phyloP scores from a whole-genome alignment of 352 stramenopile genomes.

The Phytopythium montanum region DNA sequence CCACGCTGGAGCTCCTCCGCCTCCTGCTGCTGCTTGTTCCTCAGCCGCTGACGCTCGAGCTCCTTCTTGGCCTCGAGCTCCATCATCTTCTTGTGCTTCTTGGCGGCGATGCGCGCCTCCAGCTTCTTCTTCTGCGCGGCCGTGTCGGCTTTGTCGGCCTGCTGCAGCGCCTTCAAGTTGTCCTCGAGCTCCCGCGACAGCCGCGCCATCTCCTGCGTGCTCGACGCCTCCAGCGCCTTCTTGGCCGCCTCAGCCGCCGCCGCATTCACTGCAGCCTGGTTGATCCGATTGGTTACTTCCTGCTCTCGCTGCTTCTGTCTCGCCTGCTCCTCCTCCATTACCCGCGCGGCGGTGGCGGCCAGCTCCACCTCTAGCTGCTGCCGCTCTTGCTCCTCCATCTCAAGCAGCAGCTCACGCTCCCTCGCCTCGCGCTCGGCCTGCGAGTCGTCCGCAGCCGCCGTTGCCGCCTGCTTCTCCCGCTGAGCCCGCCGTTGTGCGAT shows the following conservation, averaged over 20 bases:
- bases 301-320: slow-evolving; percentile 48
- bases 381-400: slow-evolving; percentile 28
- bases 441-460: background rate
- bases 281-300: slow-evolving; percentile 32
- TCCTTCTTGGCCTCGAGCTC: slow-evolving; percentile 71
- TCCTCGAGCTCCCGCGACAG: slow-evolving; percentile 62
- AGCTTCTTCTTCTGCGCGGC: slow-evolving; percentile 65
- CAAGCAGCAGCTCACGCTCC: slow-evolving; percentile 17
- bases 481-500: slow-evolving; percentile 46
- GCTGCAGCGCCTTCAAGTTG: slow-evolving; percentile 49
- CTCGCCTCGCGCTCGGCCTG: slow-evolving; percentile 10
- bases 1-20: slow-evolving; percentile 22
- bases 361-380: slow-evolving; percentile 19
- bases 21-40: slow-evolving; percentile 36
- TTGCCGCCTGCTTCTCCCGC: slow-evolving; percentile 13
- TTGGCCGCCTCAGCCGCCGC: slow-evolving; percentile 32
- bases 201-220: slow-evolving; percentile 44
- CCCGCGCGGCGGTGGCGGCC: slow-evolving; percentile 21
- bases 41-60: slow-evolving; percentile 44
- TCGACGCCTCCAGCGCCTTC: slow-evolving; percentile 41
- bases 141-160: slow-evolving; percentile 55
- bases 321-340: slow-evolving; percentile 50
- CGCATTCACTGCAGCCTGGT: slow-evolving; percentile 29
- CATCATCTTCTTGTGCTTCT: slow-evolving; percentile 72
- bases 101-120: slow-evolving; percentile 63